Percentiles rank a stretch among this genome's conserved stretches.
phyloP scores from a whole-genome alignment of 768 basidiomycete genomes.

The Leucosporidium yakuticum region DNA sequence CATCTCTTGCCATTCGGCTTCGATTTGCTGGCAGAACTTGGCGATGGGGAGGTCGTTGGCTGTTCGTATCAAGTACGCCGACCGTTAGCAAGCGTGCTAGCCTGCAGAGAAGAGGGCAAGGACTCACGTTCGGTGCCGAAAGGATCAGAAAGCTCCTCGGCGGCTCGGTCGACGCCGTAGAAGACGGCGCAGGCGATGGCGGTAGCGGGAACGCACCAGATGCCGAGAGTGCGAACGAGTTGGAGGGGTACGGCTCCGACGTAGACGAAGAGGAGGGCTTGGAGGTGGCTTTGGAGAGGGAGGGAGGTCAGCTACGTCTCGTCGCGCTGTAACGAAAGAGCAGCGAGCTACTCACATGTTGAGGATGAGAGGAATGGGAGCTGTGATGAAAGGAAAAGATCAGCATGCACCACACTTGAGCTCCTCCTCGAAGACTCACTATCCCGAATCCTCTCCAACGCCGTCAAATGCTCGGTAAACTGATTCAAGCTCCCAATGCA shows the following conservation, averaged over 20 bases:
- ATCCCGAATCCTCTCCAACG: constrained; percentile 31
- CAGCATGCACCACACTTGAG: not conserved
- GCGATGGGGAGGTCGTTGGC: constrained; percentile 32
- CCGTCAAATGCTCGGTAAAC: constrained; percentile 25
- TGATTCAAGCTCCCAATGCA: constrained; percentile 13
- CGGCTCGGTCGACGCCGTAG: constrained; percentile 24
- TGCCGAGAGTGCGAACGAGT: constrained; percentile 21
- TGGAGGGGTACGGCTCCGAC: constrained; percentile 30
- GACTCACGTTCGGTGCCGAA: constrained; percentile 27
- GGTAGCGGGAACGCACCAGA: constrained; percentile 21
- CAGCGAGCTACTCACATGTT: constrained; percentile 1
- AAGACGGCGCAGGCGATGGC: constrained; percentile 19
- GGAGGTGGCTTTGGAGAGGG: not conserved
- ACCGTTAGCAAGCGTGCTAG: no score
- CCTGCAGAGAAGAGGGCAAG: not conserved
- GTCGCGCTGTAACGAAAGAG: not conserved
- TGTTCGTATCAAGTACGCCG: not conserved
- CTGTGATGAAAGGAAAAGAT: constrained; percentile 1
- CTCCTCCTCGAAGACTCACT: constrained; percentile 12
- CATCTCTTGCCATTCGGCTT: constrained; percentile 29
- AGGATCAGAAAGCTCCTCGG: constrained; percentile 28
- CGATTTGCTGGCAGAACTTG: constrained; percentile 23
- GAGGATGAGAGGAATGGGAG: constrained; percentile 33
- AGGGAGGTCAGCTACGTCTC: not conserved
- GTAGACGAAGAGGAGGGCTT: constrained; percentile 32